Base-by-base conservation (phyloP, 2,329 filamentous ascomycete species). In the Diatrype stigma region DNA sequence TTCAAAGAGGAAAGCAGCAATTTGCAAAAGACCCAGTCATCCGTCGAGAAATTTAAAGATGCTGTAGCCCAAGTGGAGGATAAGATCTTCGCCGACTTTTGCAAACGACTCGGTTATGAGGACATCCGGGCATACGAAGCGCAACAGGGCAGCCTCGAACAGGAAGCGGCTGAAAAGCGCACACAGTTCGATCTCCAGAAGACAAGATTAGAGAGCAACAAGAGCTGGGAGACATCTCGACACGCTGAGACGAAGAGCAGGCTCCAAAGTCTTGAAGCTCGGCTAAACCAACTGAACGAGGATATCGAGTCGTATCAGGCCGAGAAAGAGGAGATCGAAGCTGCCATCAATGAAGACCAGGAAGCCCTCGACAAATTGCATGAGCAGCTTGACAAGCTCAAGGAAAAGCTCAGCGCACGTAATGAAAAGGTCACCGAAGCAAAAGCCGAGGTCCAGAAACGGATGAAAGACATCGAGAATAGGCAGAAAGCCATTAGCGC, bases 101-200 rank as follows among this genome's bases (percentile, higher is more conserved):
- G 94, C 73, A 81, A 84, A 60, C 84, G 89, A 50, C 82, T 96
- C 19, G 90, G 92, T 1, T 97, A 96, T 67, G 79, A 82, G 51
- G 87, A 95, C 62, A 95, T 99, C 57, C 89, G 93, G 52, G 89
- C 90, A 51, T 99, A 97, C 63, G 91, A 97, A 67, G 87, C 87
- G 23, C 92, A 95, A 59, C 94, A 97, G 70, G 93, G 94, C 46
- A 91, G 88, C 40, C 75, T 96, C 46, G 92, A 97, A 69, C 90
- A 96, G 67, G 90, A 97, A 67, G 89, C 89, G 42, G 86, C 86
- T 1, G 86, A 94, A 69, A 92, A 92, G 74, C 90, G 90, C 56
- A 85, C 89, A 48, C 86, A 92, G 58, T 97, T 96, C 61, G 88
- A 87, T 50, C 85, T 87, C 3, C 94, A 99, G 66, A 88, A 86